Base-by-base conservation (phyloP, 148 eudicot genomes). In the Nepenthes gracilis region DNA sequence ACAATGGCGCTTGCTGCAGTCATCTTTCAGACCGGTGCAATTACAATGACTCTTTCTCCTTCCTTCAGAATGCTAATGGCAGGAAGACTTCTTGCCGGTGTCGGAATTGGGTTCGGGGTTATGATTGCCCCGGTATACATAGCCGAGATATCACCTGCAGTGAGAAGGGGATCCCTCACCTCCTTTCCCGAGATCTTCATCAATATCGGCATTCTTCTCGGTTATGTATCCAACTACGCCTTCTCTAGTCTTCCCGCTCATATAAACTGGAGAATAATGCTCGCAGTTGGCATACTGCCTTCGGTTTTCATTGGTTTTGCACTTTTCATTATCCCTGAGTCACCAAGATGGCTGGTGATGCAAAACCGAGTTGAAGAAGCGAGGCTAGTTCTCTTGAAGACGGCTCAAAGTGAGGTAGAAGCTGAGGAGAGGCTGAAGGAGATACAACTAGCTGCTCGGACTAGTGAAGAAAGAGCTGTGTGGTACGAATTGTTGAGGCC, bases 71-170 rank as follows among this genome's bases (percentile, higher is more conserved):
- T 75, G 13, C 83, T 90, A 23, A 78, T 90, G 75, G 38, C 69
- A 2, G 97, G 97, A 23, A 66, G 95, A 60, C 74, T 86, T 64
- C 59, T 90, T 33, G 88, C 91, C 15, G 97, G 95, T 2, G 55
- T 90, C 6, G 97, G 95, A 2, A 86, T 90, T 10, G 97, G 97
- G 12, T 80, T 84, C 12, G 91, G 95, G 7, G 80, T 86, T 35
- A 86, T 87, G 90, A 78, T 90, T 33, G 95, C 97, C 23, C 97
- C 97, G 0, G 82, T 90, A 4, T 90, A 90, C 66, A 86, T 86
- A n/a, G 94, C 88, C 1, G 97, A 90, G 74, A 84, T 90, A 71
- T 80, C 97, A 2, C 95, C 95, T 1, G 72, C 95, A 2, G 35
- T 81, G 43, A 56, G 77, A 2, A 55, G 97, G 67, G 97, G 97